Conservation (phyloP, 2,329 filamentous ascomycete genomes). For the Epichloe sp. region DNA sequence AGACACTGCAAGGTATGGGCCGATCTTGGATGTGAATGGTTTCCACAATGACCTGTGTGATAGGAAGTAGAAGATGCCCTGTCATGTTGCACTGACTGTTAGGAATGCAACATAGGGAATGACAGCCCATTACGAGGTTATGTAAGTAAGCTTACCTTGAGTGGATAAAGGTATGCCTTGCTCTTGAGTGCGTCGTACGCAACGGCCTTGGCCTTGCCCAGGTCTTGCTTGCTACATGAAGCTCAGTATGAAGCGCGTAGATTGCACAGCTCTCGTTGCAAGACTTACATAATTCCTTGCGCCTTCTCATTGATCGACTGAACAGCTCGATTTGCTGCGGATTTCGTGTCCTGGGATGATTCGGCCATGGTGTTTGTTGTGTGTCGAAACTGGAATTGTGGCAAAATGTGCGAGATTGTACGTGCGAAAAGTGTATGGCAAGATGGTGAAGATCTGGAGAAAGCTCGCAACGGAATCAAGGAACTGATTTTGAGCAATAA, state of each 20-base stretch:
- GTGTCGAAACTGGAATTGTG: not conserved
- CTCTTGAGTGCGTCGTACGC: slow-evolving; percentile 60
- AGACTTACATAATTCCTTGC: slow-evolving; percentile 33
- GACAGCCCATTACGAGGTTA: not conserved
- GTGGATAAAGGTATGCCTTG: slow-evolving; percentile 72
- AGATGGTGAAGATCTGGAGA: not conserved
- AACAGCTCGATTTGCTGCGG: slow-evolving; percentile 20
- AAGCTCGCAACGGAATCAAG: not conserved
- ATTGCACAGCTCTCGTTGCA: no score
- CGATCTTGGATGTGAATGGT: slow-evolving; percentile 41
- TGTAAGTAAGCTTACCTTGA: slow-evolving; percentile 39
- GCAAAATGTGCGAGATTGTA: no score
- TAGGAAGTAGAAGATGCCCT: slow-evolving; percentile 48
- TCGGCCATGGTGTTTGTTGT: slow-evolving; percentile 7
- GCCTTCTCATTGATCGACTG: slow-evolving; percentile 31
- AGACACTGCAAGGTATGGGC: slow-evolving; percentile 56
- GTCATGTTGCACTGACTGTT: not conserved
- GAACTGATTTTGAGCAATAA: not conserved
- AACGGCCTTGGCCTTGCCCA: slow-evolving; percentile 48
- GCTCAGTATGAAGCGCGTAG: not conserved
- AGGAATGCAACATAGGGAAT: not conserved
- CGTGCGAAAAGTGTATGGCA: not conserved
- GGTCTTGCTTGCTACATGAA: slow-evolving; percentile 50
- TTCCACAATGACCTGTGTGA: slow-evolving; percentile 44
- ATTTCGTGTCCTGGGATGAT: slow-evolving; percentile 7